phyloP scores from a whole-genome alignment of 1,139 yeast genomes.

The Yamadazyma aaseri region DNA sequence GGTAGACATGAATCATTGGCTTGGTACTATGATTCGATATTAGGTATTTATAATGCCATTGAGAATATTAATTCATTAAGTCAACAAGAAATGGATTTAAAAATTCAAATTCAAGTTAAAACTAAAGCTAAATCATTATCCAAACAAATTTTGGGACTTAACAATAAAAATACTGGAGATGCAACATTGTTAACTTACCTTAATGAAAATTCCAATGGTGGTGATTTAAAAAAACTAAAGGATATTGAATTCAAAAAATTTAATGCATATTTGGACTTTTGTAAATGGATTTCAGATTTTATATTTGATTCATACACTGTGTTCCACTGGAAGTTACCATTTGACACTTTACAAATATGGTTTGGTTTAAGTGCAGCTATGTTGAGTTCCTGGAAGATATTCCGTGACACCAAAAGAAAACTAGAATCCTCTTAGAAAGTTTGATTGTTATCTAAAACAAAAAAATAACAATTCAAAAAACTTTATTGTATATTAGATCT shows the following conservation, averaged over 20 bases:
- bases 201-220: conserved; percentile 17
- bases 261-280: conserved; percentile 42
- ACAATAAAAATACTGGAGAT: conserved; percentile 9
- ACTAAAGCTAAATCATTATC: conserved; percentile 37
- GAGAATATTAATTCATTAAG: conserved; percentile 35
- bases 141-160: conserved; percentile 33
- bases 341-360: conserved; percentile 48
- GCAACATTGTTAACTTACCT: conserved; percentile 14
- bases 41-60: conserved; percentile 52
- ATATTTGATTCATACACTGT: conserved; percentile 46
- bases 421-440: conserved; percentile 2
- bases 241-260: conserved; percentile 39
- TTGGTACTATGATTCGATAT: conserved; percentile 63
- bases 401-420: conserved; percentile 34
- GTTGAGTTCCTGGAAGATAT: conserved; percentile 40
- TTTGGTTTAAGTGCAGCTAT: conserved; percentile 46
- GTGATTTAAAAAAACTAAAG: conserved; percentile 24
- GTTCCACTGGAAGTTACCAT: conserved; percentile 39
- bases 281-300: conserved; percentile 41
- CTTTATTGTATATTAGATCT: conserved; percentile 3
- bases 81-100: conserved; percentile 44
- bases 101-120: conserved; percentile 40
- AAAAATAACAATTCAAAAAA: conserved; percentile 1
- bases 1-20: conserved; percentile 57
- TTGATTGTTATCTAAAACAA: not conserved